Conservation (phyloP, 306 rosid species). For the Delonix regia region DNA sequence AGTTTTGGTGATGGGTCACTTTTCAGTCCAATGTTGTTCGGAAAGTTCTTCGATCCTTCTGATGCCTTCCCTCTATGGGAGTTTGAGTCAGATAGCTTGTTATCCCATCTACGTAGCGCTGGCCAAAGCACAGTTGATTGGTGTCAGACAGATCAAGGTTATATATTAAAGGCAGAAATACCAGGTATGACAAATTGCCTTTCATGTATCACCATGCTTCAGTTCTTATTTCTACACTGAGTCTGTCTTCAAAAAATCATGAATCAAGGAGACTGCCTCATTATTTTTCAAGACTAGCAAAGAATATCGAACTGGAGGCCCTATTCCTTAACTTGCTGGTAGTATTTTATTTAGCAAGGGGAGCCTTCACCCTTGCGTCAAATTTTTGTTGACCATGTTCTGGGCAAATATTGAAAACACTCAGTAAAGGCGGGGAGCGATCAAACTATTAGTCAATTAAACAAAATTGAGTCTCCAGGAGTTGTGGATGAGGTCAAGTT, state of each 20-base stretch:
- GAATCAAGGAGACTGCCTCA: slow-evolving; percentile 31
- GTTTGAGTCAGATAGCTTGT: slow-evolving; percentile 75
- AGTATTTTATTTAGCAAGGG: neutral
- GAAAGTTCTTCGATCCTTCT: slow-evolving; percentile 93
- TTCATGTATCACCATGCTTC: neutral
- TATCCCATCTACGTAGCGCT: slow-evolving; percentile 62
- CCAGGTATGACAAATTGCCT: slow-evolving; percentile 57
- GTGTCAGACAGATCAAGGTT: slow-evolving; percentile 69
- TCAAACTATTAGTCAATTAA: slow-evolving; percentile 25
- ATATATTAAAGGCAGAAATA: slow-evolving; percentile 73
- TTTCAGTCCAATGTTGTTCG: slow-evolving; percentile 90
- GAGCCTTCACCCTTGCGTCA: slow-evolving; percentile 26
- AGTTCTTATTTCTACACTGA: slow-evolving; percentile 18
- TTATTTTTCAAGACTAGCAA: slow-evolving; percentile 29
- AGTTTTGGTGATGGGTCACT: slow-evolving; percentile 83
- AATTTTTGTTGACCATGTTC: slow-evolving; percentile 22
- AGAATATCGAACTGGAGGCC: slow-evolving; percentile 36
- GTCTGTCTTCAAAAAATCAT: slow-evolving; percentile 28
- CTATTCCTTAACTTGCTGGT: slow-evolving; percentile 37
- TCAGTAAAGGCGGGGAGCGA: slow-evolving; percentile 6
- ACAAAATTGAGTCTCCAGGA: slow-evolving; percentile 11
- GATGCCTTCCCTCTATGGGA: slow-evolving; percentile 99
- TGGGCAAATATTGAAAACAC: slow-evolving; percentile 2
- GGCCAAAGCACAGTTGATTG: slow-evolving; percentile 73
- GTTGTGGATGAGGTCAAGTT: slow-evolving; percentile 38